phyloP scores from a whole-genome alignment of 768 basidiomycete genomes.

The Lentinula sp. region DNA sequence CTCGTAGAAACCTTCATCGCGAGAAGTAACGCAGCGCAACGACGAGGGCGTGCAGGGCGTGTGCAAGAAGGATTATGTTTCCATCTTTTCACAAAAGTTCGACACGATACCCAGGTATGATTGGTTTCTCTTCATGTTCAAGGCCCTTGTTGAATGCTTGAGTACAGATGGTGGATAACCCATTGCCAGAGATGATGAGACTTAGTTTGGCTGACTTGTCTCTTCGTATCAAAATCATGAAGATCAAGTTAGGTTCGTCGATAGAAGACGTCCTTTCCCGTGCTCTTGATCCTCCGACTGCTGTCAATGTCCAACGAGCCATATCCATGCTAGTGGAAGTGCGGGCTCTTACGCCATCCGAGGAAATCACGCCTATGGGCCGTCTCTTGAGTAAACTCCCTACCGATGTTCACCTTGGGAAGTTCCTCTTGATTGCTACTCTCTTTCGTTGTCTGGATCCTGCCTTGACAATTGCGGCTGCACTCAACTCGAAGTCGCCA shows the following conservation, averaged over 20 bases:
- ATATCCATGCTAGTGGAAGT: constrained; percentile 89
- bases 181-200: constrained; percentile 93
- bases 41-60: constrained; percentile 88
- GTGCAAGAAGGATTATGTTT: constrained; percentile 88
- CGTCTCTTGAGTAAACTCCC: constrained; percentile 85
- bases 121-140: not conserved
- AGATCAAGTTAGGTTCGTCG: constrained; percentile 73
- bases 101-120: constrained; percentile 73
- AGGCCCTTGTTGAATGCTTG: constrained; percentile 4
- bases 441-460: constrained; percentile 90
- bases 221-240: constrained; percentile 90
- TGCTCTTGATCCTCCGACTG: constrained; percentile 84
- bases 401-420: constrained; percentile 93
- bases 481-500: constrained; percentile 88
- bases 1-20: constrained; percentile 90
- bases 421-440: constrained; percentile 81
- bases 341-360: constrained; percentile 73
- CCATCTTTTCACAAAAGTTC: constrained; percentile 87
- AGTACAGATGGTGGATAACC: constrained; percentile 76
- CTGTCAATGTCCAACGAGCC: constrained; percentile 86
- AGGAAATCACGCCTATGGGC: constrained; percentile 96
- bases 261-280: constrained; percentile 87
- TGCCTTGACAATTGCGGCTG: constrained; percentile 93
- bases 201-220: constrained; percentile 90
- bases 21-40: constrained; percentile 84